These are phyloP conservation scores for Trichosporon asahii DNA, from an alignment of 1,284 basidiomycete genomes.

Conservation along the genomic window DNA sequence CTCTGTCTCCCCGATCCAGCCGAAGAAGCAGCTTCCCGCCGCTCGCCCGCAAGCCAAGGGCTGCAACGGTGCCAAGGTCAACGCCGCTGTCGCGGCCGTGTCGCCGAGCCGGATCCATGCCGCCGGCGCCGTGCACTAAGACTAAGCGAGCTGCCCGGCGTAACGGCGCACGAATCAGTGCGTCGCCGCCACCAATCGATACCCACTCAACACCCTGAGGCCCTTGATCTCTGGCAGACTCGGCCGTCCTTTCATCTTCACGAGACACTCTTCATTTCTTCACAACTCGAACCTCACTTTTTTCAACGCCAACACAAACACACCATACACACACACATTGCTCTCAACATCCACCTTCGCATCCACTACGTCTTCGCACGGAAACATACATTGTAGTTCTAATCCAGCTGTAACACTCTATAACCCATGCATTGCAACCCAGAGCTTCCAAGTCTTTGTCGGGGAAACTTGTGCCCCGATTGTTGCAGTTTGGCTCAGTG, in stretches of 20 bases:
- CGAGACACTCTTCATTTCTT: background rate
- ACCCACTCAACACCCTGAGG: background rate
- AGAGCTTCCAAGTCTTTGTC: background rate
- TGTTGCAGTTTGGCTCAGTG: background rate
- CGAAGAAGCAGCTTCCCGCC: background rate
- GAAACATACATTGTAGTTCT: slow-evolving; percentile 1
- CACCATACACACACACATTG: background rate
- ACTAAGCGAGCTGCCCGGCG: background rate
- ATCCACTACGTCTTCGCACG: background rate
- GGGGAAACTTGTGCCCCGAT: background rate
- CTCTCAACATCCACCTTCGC: background rate
- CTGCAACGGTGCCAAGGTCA: background rate
- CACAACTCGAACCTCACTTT: background rate
- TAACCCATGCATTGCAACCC: background rate
- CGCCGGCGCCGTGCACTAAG: slow-evolving; percentile 1
- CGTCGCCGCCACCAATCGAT: background rate
- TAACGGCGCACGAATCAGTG: background rate
- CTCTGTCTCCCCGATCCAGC: background rate
- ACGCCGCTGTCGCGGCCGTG: background rate
- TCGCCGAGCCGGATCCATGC: background rate
- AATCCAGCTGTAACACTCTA: background rate
- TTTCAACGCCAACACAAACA: background rate
- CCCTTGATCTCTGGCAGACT: slow-evolving; percentile 8
- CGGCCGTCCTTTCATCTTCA: background rate
- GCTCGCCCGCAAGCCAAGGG: background rate